phyloP scores from a whole-genome alignment of 129 eudicot genomes.

The Sambucus nigra region DNA sequence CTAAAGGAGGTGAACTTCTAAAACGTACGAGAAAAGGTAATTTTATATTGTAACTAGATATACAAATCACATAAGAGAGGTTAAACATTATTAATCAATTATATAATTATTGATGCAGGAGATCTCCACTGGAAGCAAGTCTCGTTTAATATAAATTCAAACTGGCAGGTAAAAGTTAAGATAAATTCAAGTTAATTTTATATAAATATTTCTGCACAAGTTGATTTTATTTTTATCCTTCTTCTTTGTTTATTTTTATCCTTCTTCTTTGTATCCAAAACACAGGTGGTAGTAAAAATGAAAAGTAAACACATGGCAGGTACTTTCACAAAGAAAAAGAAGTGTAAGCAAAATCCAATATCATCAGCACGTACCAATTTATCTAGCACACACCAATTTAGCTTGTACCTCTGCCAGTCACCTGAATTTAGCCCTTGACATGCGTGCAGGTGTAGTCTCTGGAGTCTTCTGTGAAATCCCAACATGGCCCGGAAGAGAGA shows the following conservation, averaged over 20 bases:
- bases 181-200: neutral
- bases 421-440: conserved; percentile 14
- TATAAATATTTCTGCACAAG: neutral
- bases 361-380: neutral
- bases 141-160: conserved; percentile 61
- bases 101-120: conserved; percentile 36
- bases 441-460: conserved; percentile 55
- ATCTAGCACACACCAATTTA: neutral
- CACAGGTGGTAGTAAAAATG: conserved; percentile 86
- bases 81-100: conserved; percentile 1
- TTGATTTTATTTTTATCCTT: neutral
- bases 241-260: neutral
- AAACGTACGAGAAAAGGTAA: conserved; percentile 74
- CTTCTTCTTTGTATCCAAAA: neutral
- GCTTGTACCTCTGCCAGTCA: conserved; percentile 7
- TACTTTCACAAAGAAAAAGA: conserved; percentile 87
- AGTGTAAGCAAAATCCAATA: conserved; percentile 37
- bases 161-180: conserved; percentile 62
- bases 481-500: conserved; percentile 77
- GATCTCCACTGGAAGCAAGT: conserved; percentile 93
- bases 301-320: conserved; percentile 95
- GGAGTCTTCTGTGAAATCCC: conserved; percentile 55
- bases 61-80: neutral
- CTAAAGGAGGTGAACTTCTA: conserved; percentile 76
- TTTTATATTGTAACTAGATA: neutral